Base-by-base conservation (phyloP, 305 asterid species). In the Fraxinus floribunda region DNA sequence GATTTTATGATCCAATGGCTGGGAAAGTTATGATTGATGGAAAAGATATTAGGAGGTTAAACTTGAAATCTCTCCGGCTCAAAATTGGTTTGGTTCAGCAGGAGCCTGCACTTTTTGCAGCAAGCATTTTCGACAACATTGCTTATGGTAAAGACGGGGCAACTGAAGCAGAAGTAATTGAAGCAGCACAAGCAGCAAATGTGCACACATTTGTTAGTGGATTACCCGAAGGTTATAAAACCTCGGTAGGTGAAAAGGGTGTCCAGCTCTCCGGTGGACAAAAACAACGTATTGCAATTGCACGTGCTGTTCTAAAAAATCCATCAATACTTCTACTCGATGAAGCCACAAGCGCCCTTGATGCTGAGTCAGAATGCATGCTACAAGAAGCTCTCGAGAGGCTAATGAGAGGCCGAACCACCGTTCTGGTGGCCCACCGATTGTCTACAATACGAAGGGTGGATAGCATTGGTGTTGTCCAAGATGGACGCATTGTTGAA, bases 11-110 rank as follows among this genome's bases (percentile, higher is more conserved):
- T 80, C 99, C 99, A 0, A 78, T 86, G 1, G 87, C 87, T 0
- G 99, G 99, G 22, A 94, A 92, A 85, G 98, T 96, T 0, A 93
- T 93, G 98, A 89, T 96, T 0, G 98, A 96, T 57, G 99, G 99
- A 10, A 96, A 94, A 80, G 99, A 96, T 80, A 89, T 96, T 4
- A 79, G 97, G 86, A 89, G 98, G 79, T 39, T 96, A 75, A 94
- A 94, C 88, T 70, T 96, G 78, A 87, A 91, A 35, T 93, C 98
- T 3, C 94, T 96, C 2, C 89, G 99, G 15, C 93, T 79, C 24
- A 94, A 91, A 76, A 94, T 96, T 68, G 99, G 98, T 0, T 71
- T 96, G 35, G 99, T 96, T 0, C 99, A 96, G 83, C 99, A 96
- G 84, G 98, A 94, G 88, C 99, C 98, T 0, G 99, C 93, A 0